phyloP scores from a whole-genome alignment of 768 basidiomycete species.

The Russula vinacea region DNA sequence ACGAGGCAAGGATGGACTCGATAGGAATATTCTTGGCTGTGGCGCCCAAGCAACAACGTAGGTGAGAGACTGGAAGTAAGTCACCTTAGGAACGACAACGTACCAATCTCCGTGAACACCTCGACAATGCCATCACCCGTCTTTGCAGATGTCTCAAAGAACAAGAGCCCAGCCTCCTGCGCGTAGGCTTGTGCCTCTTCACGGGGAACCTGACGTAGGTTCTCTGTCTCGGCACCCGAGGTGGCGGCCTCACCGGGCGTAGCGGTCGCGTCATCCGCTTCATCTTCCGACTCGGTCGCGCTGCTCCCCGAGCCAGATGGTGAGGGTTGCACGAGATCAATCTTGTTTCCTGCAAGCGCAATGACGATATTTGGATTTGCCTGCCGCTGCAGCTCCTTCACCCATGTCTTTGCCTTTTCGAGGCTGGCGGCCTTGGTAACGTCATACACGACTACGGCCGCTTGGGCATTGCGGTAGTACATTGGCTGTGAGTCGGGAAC shows the following conservation, averaged over 20 bases:
- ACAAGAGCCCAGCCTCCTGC: conserved; percentile 87
- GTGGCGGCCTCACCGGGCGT: conserved; percentile 69
- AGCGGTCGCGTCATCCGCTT: conserved; percentile 88
- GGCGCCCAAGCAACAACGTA: background rate
- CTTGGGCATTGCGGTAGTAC: conserved; percentile 98
- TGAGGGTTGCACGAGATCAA: conserved; percentile 79
- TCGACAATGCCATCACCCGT: conserved; percentile 94
- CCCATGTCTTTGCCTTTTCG: conserved; percentile 99
- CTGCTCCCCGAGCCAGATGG: conserved; percentile 48
- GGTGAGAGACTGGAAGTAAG: background rate
- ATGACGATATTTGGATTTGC: conserved; percentile 99
- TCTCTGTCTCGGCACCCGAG: conserved; percentile 60
- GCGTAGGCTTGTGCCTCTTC: conserved; percentile 98
- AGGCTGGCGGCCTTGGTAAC: conserved; percentile 93
- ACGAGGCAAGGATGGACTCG: conserved; percentile 88
- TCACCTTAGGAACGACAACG: conserved; percentile 31
- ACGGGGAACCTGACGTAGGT: conserved; percentile 81
- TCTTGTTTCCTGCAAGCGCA: conserved; percentile 96
- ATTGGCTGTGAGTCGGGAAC: conserved; percentile 61
- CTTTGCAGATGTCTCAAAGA: conserved; percentile 98
- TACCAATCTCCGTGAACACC: conserved; percentile 97
- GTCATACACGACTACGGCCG: conserved; percentile 97
- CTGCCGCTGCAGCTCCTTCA: conserved; percentile 97
- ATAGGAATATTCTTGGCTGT: conserved; percentile 87
- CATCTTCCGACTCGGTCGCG: conserved; percentile 70